These are phyloP conservation scores for Caryopteris hybrid DNA, from an alignment of 305 asterid species.

Conservation along the genomic window DNA sequence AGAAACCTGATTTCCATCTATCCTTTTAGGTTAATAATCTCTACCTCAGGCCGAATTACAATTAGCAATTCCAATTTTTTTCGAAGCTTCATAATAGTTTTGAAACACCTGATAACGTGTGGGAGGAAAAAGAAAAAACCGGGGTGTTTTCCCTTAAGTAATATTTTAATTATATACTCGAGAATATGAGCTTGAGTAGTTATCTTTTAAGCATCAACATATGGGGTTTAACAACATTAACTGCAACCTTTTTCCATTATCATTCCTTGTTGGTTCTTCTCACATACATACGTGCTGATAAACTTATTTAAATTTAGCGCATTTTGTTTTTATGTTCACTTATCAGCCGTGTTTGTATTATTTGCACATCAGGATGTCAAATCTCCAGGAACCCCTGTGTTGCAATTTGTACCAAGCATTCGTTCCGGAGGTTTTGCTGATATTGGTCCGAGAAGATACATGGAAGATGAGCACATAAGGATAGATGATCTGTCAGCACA, in stretches of 20 bases:
- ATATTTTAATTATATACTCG: background rate
- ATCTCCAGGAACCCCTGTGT: slow-evolving; percentile 32
- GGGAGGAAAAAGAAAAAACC: too few species aligned
- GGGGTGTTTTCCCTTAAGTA: too few species aligned
- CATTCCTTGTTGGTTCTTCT: background rate
- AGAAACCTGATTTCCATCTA: too few species aligned
- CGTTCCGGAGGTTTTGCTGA: slow-evolving; percentile 85
- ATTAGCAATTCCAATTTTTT: too few species aligned
- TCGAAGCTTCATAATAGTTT: too few species aligned
- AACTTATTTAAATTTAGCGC: background rate
- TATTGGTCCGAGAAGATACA: slow-evolving; percentile 72
- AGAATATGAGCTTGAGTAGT: background rate
- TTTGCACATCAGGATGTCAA: slow-evolving; percentile 37
- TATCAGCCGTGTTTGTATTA: background rate
- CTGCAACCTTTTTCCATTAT: background rate
- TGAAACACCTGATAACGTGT: too few species aligned
- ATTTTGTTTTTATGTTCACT: background rate
- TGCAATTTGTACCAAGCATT: slow-evolving; percentile 50
- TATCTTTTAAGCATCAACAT: background rate
- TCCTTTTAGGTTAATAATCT: too few species aligned
- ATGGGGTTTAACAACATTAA: background rate
- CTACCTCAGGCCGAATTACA: too few species aligned
- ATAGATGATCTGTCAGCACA: slow-evolving; percentile 62
- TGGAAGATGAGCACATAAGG: slow-evolving; percentile 81
- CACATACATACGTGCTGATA: too few species aligned